Evolutionary conservation across 2,329 filamentous ascomycete genomes (phyloP), one percentile per base, ranked within the genome.

Genomic region (Aureobasidium sp.): DNA sequence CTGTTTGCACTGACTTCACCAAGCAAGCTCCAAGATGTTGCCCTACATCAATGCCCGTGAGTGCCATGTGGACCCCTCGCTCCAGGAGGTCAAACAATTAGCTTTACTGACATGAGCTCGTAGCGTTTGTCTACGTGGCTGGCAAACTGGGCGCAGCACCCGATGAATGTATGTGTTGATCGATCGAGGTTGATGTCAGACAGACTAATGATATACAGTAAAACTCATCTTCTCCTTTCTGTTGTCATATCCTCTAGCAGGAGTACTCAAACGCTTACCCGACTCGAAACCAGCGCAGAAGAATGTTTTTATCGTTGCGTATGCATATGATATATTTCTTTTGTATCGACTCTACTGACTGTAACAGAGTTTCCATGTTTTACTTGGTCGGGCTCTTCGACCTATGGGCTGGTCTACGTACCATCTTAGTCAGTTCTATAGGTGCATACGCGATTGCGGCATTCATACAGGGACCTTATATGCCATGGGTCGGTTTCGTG

Each of bases 401-500:
- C 71, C 82, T 99, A 52, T 97, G 93, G 92, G 80, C 78, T 74
- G 95, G 94, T 62, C 76, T 95, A 15, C 82, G 84, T 42, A 96
- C 92, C 2, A 78, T 99, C 42, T 73, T 89, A 63, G 86, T 96
- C 72, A 91, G 90, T 71, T 86, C 93, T 0, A 84, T 82, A 20
- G 92, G 86, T 55, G 85, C 90, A 56, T 99, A 97, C 72, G 79
- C 82, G 66, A 94, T 99, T 68, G 89, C 93, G 58, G 85, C 88
- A 67, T 92, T 87, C 72, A 79, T 97, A 48, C 84, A 91, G 67
- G 92, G 91, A 23, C 90, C 91, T 0, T 90, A 93, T 72, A 99
- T 99, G 94, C 94, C 94, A 78, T 99, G 94, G 94, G 81, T 97
- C 55, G 91, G 87, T 64, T 99, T 99, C 75, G 80, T 90, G 55